Conservation (phyloP, 345 rosid genomes). For the Alliaria petiolata region DNA sequence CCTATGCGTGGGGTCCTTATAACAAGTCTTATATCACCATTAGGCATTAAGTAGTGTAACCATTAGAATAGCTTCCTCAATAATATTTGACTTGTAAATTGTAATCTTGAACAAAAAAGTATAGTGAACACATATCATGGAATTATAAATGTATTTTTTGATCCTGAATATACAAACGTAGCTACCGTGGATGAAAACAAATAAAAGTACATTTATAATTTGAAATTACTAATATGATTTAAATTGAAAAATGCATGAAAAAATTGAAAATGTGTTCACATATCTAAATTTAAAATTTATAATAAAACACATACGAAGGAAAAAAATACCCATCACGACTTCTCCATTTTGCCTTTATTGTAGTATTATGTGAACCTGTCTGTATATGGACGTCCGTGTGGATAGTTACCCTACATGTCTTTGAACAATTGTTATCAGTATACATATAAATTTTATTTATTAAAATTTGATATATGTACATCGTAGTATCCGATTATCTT, state of each 20-base stretch:
- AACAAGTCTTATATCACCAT: conserved; percentile 11
- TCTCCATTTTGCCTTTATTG: conserved; percentile 21
- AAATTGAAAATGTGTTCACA: neutral
- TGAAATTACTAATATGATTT: neutral
- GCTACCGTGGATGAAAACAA: neutral
- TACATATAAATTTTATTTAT: neutral
- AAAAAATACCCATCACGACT: conserved; percentile 17
- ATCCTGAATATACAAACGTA: neutral
- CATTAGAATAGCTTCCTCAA: conserved; percentile 4
- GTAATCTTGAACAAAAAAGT: conserved; percentile 8
- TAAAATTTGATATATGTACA: neutral
- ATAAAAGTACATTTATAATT: neutral
- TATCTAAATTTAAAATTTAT: too few relatives aligned
- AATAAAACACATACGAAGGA: neutral
- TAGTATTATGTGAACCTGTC: conserved; percentile 22
- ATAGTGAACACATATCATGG: neutral
- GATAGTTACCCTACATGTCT: conserved; percentile 35
- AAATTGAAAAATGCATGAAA: neutral
- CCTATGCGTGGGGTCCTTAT: conserved; percentile 19
- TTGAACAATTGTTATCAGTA: conserved; percentile 4
- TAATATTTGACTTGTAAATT: conserved; percentile 27
- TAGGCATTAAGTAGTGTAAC: too few relatives aligned
- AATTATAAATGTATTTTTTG: too few relatives aligned
- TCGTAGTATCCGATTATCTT: neutral
- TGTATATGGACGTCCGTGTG: conserved; percentile 29